Evolutionary conservation across 805 yeast genomes (phyloP).

Genomic region (Candida odintsovae): DNA sequence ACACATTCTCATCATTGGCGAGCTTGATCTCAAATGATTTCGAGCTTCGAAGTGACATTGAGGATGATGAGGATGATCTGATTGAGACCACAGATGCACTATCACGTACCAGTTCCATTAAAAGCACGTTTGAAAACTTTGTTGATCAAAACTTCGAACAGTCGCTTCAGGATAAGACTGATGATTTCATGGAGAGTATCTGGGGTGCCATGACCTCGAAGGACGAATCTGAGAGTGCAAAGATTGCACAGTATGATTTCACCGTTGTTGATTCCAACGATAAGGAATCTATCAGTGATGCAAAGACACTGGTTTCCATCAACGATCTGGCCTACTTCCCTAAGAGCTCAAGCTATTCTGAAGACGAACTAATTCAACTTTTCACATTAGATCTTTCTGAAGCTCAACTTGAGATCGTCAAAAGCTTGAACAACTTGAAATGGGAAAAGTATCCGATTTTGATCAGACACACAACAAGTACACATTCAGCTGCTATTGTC

Average conservation of each 20-base stretch:
- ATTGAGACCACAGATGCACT: slow-evolving; percentile 2
- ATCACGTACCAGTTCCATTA: slow-evolving; percentile 11
- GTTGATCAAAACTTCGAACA: slow-evolving; percentile 31
- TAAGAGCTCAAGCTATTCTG: slow-evolving; percentile 13
- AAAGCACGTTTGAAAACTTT: slow-evolving; percentile 9
- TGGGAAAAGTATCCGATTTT: slow-evolving; percentile 74
- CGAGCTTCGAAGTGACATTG: slow-evolving; percentile 9
- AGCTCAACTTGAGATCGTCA: slow-evolving; percentile 47
- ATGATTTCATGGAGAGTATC: slow-evolving; percentile 57
- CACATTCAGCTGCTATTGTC: slow-evolving; percentile 82
- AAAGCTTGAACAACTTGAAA: slow-evolving; percentile 46
- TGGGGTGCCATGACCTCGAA: slow-evolving; percentile 50
- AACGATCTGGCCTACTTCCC: slow-evolving; percentile 24
- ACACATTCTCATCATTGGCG: slow-evolving; percentile 17
- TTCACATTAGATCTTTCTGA: slow-evolving; percentile 32
- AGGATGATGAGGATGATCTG: slow-evolving; percentile 5
- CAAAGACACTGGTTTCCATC: slow-evolving; percentile 20
- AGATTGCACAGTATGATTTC: slow-evolving; percentile 16
- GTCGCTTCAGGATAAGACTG: slow-evolving; percentile 54
- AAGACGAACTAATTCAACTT: slow-evolving; percentile 15
- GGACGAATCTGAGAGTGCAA: slow-evolving; percentile 16
- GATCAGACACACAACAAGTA: slow-evolving; percentile 55
- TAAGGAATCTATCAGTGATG: slow-evolving; percentile 12
- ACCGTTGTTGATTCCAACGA: slow-evolving; percentile 1
- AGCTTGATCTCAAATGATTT: slow-evolving; percentile 8